A percentile compares a stretch with the other conserved stretches of the same genome.
Evolutionary conservation across 2,329 filamentous ascomycete species (phyloP).

Genomic region (Penicillium corylophilum): DNA sequence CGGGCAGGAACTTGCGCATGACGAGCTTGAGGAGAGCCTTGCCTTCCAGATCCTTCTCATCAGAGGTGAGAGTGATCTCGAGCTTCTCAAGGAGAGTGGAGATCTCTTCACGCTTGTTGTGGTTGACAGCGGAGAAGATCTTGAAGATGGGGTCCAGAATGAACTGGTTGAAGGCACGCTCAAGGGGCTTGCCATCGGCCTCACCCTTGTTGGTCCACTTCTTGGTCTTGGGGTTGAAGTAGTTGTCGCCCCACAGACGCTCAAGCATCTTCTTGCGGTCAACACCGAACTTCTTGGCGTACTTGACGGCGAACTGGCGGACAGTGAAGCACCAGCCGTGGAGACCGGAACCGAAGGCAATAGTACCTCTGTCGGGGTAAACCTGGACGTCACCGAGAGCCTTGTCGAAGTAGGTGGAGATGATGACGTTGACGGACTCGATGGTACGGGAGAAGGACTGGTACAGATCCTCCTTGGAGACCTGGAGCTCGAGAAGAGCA

Average conservation of each 20-base stretch:
- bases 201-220: slow-evolving; percentile 94
- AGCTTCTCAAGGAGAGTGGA: slow-evolving; percentile 84
- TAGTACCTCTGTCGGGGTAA: slow-evolving; percentile 94
- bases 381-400: slow-evolving; percentile 96
- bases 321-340: slow-evolving; percentile 99
- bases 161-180: slow-evolving; percentile 99
- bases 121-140: slow-evolving; percentile 95
- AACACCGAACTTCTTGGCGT: slow-evolving; percentile 99
- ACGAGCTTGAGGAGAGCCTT: slow-evolving; percentile 97
- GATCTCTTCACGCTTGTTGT: slow-evolving; percentile 97
- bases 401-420: slow-evolving; percentile 98
- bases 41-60: slow-evolving; percentile 92
- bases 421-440: slow-evolving; percentile 99
- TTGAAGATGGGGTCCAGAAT: slow-evolving; percentile 99
- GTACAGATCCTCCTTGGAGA: slow-evolving; percentile 98
- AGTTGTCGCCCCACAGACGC: slow-evolving; percentile 99
- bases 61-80: slow-evolving; percentile 80
- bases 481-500: slow-evolving; percentile 97
- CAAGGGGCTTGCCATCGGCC: slow-evolving; percentile 81
- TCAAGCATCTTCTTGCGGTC: slow-evolving; percentile 99
- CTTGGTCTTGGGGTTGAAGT: slow-evolving; percentile 99
- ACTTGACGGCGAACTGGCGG: slow-evolving; percentile 92
- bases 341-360: slow-evolving; percentile 98
- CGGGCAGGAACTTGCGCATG: slow-evolving; percentile 98
- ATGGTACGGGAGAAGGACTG: slow-evolving; percentile 99